phyloP scores from a whole-genome alignment of 441 rosid species.

The Mallotus japonicus region DNA sequence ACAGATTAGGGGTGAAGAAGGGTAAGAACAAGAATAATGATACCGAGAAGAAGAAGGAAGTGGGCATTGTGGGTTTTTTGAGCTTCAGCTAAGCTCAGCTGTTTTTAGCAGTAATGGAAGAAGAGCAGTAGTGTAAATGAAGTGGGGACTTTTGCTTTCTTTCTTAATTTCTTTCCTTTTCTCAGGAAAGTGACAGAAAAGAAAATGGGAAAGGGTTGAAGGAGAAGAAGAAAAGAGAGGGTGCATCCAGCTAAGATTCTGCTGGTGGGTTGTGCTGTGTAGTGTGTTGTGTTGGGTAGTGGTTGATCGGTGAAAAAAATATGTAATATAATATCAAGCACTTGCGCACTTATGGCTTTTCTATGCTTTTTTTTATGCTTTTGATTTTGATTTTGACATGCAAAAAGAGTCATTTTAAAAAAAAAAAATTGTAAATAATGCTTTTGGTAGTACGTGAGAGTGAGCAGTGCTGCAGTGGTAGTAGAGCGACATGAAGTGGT shows the following conservation, averaged over 20 bases:
- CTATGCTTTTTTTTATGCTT: too few relatives aligned
- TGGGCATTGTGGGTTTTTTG: constrained; percentile 43
- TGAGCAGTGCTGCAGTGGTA: too few relatives aligned
- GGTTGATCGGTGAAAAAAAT: background rate
- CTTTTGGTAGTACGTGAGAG: too few relatives aligned
- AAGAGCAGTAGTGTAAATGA: background rate
- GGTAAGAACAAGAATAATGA: constrained; percentile 18
- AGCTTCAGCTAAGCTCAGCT: background rate
- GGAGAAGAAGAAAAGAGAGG: constrained; percentile 10
- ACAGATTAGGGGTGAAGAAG: constrained; percentile 3
- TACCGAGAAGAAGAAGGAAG: constrained; percentile 6
- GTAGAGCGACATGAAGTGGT: too few relatives aligned
- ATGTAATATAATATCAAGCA: too few relatives aligned
- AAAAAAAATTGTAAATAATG: too few relatives aligned
- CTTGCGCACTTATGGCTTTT: background rate
- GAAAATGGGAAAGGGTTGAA: constrained; percentile 6
- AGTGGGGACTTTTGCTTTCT: constrained; percentile 26
- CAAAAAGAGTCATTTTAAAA: too few relatives aligned
- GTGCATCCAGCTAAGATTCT: constrained; percentile 71
- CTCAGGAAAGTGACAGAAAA: constrained; percentile 13
- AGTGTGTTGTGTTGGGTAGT: background rate
- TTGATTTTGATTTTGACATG: too few relatives aligned
- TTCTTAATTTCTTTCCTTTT: background rate
- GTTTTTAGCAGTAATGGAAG: background rate
- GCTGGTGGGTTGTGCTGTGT: constrained; percentile 30